Base-by-base conservation (phyloP, 1,284 basidiomycete species). In the Blastosporella zonata region DNA sequence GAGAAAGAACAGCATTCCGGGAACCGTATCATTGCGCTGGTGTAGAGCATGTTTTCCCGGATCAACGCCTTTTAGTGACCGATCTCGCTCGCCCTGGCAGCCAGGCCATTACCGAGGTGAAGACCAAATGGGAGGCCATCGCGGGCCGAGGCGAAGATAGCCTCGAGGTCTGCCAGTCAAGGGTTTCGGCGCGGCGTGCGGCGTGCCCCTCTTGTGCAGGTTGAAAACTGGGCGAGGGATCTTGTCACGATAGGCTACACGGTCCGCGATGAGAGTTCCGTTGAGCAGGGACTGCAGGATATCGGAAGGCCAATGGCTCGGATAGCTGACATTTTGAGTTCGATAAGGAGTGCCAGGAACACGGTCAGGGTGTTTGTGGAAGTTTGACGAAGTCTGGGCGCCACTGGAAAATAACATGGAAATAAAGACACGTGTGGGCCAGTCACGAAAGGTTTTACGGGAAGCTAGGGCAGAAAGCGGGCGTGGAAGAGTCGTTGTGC, bases 401-500 rank as follows among this genome's bases (percentile, higher is more conserved):
- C 44, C 59, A 54, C 48, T 54, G 55, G 29, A 60, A 46, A 39
- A 57, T 51, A 68, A 49, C n/a, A 62, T 67, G 52, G 62, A 65
- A 47, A 74, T 62, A 43, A 71, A 60, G 33, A 68, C 57, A 44
- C 65, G 59, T n/a, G 66, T 64, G 47, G 75, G 66, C 71, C 72
- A 74, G 17, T 62, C 59, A 13, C 49, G 58, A 35, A 67, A 59
- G 47, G 69, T 62, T 35, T 59, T 59, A 46, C 64, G 63, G 8
- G 66, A 64, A 0, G 66, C 65, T 3, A 72, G 61, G 17, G 59
- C 50, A 1, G 55, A 43, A 13, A 68, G 54, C 0, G 64, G 63
- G 2, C 57, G 57, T 0, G 65, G 65, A 33, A 61, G 53, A 0
- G 55, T 10, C 3, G 36, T 44, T 8, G 36, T 23, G 21, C 43